Base-by-base conservation (phyloP, 108 stramenopile species). In the Thalassiosira profunda region DNA sequence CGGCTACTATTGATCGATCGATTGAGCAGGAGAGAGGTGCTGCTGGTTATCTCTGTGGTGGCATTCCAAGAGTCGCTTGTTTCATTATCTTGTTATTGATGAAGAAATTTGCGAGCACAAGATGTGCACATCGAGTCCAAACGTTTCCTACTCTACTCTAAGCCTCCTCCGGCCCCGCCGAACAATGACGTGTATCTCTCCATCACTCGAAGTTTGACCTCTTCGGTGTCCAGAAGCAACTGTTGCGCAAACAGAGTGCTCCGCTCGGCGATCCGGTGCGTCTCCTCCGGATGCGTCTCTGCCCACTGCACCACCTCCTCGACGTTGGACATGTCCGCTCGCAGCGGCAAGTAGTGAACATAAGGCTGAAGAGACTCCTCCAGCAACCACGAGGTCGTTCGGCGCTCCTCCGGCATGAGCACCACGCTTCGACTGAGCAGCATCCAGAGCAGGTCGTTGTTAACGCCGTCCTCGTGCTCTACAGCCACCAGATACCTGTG, bases 261-360 rank as follows among this genome's bases (percentile, higher is more conserved):
- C 58, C 87, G 80, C 40, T 89, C 79, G 0, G 93, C 64, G 11
- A 94, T 94, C 40, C n/a, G 31, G 47, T 65, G 78, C 24, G 85
- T 87, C 29, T 83, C 65, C 14, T 84, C 73, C 20, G 88, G 76
- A 55, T 94, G 70, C 21, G 91, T 78, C 12, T 88, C 56, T 4
- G 86, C 67, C 93, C 93, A 94, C 56, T 81, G 52, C 54, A 94
- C 70, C 43, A 64, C 73, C 35, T 88, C 85, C 42, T 91, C 81
- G 8, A 87, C 70, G 64, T 94, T 82, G 0, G 72, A 83, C 14
- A 29, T 46, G 69, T 83, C 70, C 5, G 76, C 61, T 18, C 84
- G 74, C 53, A 94, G 35, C 5, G 93, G 93, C 38, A 94, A 58
- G 58, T 86, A 94, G 59, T 94, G 93, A 1, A 88, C 76, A 84